Evolutionary conservation across 371 early-diverging fungal species (phyloP), one percentile per base, ranked within the genome.

Genomic region (Polyrhizophydium stewartii): DNA sequence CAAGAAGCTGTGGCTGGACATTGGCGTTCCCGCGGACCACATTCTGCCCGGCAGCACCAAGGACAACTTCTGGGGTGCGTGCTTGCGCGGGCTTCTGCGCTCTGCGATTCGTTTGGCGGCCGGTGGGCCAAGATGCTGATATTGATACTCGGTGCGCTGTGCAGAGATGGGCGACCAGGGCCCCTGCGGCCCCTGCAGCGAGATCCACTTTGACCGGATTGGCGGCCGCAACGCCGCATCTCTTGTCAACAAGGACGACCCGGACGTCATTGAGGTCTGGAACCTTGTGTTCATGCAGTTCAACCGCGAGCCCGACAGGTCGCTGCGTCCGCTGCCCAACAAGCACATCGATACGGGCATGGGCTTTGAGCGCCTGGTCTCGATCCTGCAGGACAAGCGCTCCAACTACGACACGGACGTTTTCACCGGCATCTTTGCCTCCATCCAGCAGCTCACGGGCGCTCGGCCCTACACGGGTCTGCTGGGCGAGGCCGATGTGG

Each of bases 201-300:
- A 99, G 82, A 93, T 99, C 67, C 99, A 99, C 78, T 99, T 88
- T 73, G 99, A 99, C 81, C 88, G 99, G 62, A 95, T 98, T 64
- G 99, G 98, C 56, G 91, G 89, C 24, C 92, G 99, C 60, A 90
- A 99, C 78, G 99, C 97, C 30, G 79, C 95, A 21, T 69, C 78
- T 57, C 81, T 99, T 40, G 99, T 99, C 61, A 99, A 99, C 81
- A 77, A 87, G 87, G 99, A 99, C 71, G 99, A 99, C 82, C 99
- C 99, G 30, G 90, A 92, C 63, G 99, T 99, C 7, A 76, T 99
- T 33, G 99, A 99, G 81, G 98, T 99, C 71, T 99, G 99, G 99
- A 99, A 99, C 78, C 78, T 99, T 31, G 99, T 99, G 62, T 99
- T 99, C 72, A 99, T 99, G 84, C 93, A 99, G 79, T 99, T 91